Conservation (phyloP, 1,284 basidiomycete genomes). For the Pascua guehoae region DNA sequence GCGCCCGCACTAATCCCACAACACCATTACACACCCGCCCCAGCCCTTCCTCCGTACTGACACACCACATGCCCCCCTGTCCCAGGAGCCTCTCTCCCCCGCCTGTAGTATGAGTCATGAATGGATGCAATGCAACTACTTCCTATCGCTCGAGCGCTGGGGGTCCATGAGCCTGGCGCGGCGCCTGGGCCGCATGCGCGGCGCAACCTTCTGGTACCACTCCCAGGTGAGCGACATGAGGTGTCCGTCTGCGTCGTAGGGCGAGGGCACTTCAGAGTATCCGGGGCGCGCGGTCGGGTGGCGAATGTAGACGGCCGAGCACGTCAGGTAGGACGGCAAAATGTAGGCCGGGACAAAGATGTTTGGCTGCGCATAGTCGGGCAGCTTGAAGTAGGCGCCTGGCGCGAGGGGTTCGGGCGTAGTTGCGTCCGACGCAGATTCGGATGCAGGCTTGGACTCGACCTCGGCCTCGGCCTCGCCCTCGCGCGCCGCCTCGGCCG, state of each 20-base stretch:
- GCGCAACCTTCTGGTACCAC: conserved; percentile 67
- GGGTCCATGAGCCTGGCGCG: conserved; percentile 65
- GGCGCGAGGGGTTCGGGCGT: not conserved
- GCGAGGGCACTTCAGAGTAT: conserved; percentile 88
- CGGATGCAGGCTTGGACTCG: conserved; percentile 4
- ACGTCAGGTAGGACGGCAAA: conserved; percentile 84
- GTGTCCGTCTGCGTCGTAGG: conserved; percentile 88
- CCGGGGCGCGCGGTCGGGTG: conserved; percentile 90
- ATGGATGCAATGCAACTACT: conserved; percentile 18
- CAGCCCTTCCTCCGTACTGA: too few species aligned
- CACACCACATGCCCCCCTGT: too few species aligned
- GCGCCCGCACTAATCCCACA: too few species aligned
- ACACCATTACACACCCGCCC: too few species aligned
- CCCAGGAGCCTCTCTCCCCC: too few species aligned
- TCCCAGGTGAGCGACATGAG: conserved; percentile 82
- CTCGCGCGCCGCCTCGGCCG: conserved; percentile 11
- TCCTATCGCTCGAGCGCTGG: conserved; percentile 48
- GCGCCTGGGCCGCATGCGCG: conserved; percentile 64
- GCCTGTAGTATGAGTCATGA: conserved; percentile 3
- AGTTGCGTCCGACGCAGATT: not conserved
- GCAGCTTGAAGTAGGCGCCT: conserved; percentile 66
- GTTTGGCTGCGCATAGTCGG: conserved; percentile 81
- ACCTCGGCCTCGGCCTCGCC: conserved; percentile 7
- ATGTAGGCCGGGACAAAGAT: conserved; percentile 95
- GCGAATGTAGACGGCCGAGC: conserved; percentile 88